Base-by-base conservation (phyloP, 129 eudicot species). In the Tagetes erecta region DNA sequence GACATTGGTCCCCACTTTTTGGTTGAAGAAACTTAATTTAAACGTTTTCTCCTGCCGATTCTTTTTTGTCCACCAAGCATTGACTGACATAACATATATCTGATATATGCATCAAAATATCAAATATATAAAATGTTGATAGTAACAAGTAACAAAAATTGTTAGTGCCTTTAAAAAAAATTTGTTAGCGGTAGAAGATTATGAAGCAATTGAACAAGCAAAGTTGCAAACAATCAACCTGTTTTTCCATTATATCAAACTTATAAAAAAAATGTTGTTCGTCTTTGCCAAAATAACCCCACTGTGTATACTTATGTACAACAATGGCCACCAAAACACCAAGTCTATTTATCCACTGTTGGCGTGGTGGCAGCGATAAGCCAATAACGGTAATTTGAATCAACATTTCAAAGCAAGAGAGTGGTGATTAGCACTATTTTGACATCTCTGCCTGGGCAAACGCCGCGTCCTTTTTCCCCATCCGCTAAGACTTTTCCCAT, bases 391-490 rank as follows among this genome's bases (percentile, higher is more conserved):
- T 27, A 34, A 5, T 30, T 36, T 31, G 30, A 65, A 38, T 85
- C 84, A 80, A 79, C 89, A 87, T 70, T 90, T 79, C 39, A 83
- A 76, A 33, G 80, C 85, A 63, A 60, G 74, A 37, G 85, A 45
- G 33, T 52, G 83, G 60, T 71, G 84, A 80, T 66, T 64, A 10
- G 71, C 58, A 41, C 45, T 64, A 60, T 40, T 80, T 50, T 78
- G 70, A 70, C 87, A 84, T 69, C 95, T 80, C 80, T 88, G 92
- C 67, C 97, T 76, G 0, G 95, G 97, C 73, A 87, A 60, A 5
- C 97, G 95, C 73, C 95, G 67, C 31, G 94, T 91, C 83, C 87
- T 80, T 85, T 86, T 91, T 10, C 95, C 97, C 97, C 97, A 91
- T 7, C 92, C 90, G 12, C 83, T 71, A 52, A 91, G 81, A 60